These are phyloP conservation scores for Lachnellula willkommii DNA, from an alignment of 2,329 filamentous ascomycete genomes.

Conservation along the genomic window DNA sequence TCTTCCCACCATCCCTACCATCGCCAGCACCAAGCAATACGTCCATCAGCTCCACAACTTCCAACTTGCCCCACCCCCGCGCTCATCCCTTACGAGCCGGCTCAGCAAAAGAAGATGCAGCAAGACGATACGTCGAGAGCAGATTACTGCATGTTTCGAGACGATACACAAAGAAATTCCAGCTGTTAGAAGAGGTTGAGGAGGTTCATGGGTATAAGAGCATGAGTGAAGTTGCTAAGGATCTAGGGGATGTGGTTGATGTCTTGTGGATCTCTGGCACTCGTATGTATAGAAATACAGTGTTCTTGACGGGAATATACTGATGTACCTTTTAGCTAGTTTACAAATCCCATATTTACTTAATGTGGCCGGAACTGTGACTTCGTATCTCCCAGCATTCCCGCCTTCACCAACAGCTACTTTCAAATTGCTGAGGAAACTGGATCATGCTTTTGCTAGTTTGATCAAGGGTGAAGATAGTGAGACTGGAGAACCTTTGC, in stretches of 20 bases:
- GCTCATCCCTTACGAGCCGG: constrained; percentile 48
- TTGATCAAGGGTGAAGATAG: constrained; percentile 64
- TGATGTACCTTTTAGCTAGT: constrained; percentile 47
- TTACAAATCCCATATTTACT: constrained; percentile 82
- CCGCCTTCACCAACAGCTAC: constrained; percentile 61
- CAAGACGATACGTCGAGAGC: constrained; percentile 52
- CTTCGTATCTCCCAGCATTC: constrained; percentile 68
- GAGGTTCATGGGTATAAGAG: constrained; percentile 64
- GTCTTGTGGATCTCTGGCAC: constrained; percentile 84
- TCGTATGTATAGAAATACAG: constrained; percentile 49
- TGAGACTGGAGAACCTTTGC: constrained; percentile 58
- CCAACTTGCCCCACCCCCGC: constrained; percentile 51
- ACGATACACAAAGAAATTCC: constrained; percentile 56
- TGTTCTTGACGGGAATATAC: neutral
- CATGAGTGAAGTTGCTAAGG: constrained; percentile 51
- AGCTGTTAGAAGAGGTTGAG: constrained; percentile 39
- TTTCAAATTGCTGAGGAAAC: constrained; percentile 67
- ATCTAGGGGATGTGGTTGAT: constrained; percentile 70
- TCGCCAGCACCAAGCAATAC: constrained; percentile 50
- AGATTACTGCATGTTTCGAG: constrained; percentile 49
- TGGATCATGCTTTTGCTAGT: constrained; percentile 79
- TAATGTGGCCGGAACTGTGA: constrained; percentile 67
- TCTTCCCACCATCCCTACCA: constrained; percentile 42
- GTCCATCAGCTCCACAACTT: constrained; percentile 34
- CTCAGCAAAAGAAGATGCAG: constrained; percentile 55